A percentile compares a stretch with the other conserved stretches of the same genome.
Evolutionary conservation across 2,329 filamentous ascomycete species (phyloP).

Genomic region (Lizonia empirigonia): DNA sequence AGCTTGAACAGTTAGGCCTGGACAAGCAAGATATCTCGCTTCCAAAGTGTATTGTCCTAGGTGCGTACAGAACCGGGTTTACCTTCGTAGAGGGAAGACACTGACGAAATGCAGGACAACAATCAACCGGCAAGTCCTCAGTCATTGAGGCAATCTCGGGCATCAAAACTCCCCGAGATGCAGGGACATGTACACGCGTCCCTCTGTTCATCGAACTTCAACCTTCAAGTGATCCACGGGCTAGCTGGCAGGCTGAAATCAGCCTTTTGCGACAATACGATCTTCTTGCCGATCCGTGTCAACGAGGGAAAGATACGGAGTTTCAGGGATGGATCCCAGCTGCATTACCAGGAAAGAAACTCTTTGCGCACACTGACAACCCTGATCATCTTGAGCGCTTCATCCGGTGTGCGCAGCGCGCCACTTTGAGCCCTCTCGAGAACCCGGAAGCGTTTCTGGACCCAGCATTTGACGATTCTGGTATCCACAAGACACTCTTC

Average conservation of each 20-base stretch:
- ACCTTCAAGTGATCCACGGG: constrained; percentile 52
- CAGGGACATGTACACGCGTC: constrained; percentile 78
- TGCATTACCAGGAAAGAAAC: constrained; percentile 52
- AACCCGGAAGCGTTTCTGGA: constrained; percentile 52
- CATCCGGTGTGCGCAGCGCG: constrained; percentile 76
- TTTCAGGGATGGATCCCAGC: constrained; percentile 68
- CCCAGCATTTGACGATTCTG: constrained; percentile 1
- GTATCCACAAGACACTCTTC: constrained; percentile 65
- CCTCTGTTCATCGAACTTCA: constrained; percentile 79
- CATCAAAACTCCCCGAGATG: constrained; percentile 72
- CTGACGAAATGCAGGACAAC: constrained; percentile 58
- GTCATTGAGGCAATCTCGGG: constrained; percentile 58
- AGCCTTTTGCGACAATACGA: constrained; percentile 69
- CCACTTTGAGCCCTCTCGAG: constrained; percentile 70
- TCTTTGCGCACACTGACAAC: constrained; percentile 68
- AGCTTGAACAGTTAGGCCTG: constrained; percentile 72
- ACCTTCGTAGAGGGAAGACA: neutral
- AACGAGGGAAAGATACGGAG: constrained; percentile 43
- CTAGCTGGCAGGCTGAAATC: constrained; percentile 70
- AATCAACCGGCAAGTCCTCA: constrained; percentile 81
- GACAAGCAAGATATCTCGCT: constrained; percentile 69
- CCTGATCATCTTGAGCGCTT: constrained; percentile 69
- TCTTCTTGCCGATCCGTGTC: constrained; percentile 53
- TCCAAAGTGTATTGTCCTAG: constrained; percentile 81
- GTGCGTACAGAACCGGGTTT: constrained; percentile 41